Base-by-base conservation (phyloP, 2,329 filamentous ascomycete genomes). In the Fusarium metavorans region DNA sequence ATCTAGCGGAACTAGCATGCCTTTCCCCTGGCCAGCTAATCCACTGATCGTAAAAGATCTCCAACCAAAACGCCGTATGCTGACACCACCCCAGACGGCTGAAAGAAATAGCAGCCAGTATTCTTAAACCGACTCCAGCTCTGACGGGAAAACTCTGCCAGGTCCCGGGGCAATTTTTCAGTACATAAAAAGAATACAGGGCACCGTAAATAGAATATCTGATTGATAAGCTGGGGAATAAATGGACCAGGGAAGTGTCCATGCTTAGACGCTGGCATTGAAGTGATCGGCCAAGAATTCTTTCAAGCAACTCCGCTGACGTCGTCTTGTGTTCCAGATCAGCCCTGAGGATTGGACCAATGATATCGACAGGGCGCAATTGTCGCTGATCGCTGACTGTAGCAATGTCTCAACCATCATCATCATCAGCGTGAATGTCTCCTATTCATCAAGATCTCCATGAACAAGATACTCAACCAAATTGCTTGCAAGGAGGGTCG, bases 321-420 rank as follows among this genome's bases (percentile, higher is more conserved):
- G 58, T 64, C 60, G 58, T 64, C 60, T 58, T 61, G 18, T 41
- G 63, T 37, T 39, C 61, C 20, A 52, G 14, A 20, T 25, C 25
- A 58, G 30, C 43, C 16, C 25, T 16, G 35, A 43, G 48, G 35
- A 18, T 37, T 43, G 54, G 43, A 35, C 64, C 64, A 66, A 66
- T 76, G 73, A 73, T 52, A 73, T 66, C 34, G 54, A 35, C 60
- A 71, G 60, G 54, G 64, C 61, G 61, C 18, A 59, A 50, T 39
- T 43, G 62, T 25, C 41, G 32, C 34, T 64, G 61, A 64, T 45
- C 50, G 23, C 35, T 27, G 34, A 18, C 45, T 50, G 45, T 16
- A 18, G 23, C 45, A 11, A 27, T 41, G 56, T 58, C 62, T 43
- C 50, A 56, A 35, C 41, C 39, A 27, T 25, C 35, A 37, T 25